Conservation (phyloP, 2,329 filamentous ascomycete genomes). For the Colletotrichum chrysophilum region DNA sequence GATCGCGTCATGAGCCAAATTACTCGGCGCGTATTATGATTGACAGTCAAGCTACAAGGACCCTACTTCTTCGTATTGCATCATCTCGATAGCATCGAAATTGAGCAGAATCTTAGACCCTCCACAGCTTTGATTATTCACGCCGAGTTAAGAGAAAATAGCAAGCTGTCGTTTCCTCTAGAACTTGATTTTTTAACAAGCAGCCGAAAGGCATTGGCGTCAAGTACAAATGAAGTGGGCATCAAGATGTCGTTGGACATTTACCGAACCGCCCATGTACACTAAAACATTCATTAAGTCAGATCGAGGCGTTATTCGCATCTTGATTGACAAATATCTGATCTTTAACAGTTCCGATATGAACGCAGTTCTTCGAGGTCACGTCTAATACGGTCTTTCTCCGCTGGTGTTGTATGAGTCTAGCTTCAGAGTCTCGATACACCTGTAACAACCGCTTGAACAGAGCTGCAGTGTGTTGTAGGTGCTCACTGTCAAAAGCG, state of each 20-base stretch:
- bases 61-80: background rate
- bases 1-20: background rate
- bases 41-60: background rate
- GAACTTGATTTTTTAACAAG: background rate
- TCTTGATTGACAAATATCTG: background rate
- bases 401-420: background rate
- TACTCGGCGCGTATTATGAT: background rate
- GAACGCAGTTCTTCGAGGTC: background rate
- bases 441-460: background rate
- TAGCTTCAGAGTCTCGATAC: background rate
- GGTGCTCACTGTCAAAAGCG: background rate
- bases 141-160: background rate
- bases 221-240: background rate
- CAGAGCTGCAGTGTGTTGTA: background rate
- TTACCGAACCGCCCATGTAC: background rate
- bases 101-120: background rate
- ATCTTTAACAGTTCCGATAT: background rate
- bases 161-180: background rate
- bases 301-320: background rate
- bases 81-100: background rate
- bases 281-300: background rate
- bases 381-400: background rate
- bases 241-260: background rate
- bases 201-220: background rate
- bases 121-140: accelerated